Evolutionary conservation across 2,329 filamentous ascomycete genomes (phyloP).

Genomic region (Cladosporium sp.): DNA sequence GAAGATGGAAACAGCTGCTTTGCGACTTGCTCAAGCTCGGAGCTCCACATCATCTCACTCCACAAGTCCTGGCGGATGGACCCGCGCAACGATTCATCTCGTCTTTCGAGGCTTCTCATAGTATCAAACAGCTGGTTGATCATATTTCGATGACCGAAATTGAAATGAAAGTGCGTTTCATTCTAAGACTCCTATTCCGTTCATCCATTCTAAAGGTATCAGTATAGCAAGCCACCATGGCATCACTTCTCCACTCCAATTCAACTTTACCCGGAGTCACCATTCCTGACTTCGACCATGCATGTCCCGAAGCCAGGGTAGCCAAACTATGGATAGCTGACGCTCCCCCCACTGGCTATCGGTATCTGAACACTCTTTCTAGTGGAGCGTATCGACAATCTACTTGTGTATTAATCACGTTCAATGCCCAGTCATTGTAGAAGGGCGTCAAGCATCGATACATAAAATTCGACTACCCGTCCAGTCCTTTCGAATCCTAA

Average conservation of each 20-base stretch:
- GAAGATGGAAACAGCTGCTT: neutral
- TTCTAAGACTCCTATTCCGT: neutral
- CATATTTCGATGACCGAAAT: neutral
- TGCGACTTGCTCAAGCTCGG: constrained; percentile 5
- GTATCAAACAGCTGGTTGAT: neutral
- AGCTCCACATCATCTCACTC: constrained; percentile 2
- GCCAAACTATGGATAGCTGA: neutral
- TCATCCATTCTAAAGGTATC: neutral
- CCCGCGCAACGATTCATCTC: neutral
- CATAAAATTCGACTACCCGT: neutral
- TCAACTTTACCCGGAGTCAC: neutral
- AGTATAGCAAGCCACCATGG: neutral
- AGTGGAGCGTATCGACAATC: neutral
- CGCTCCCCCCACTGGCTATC: neutral
- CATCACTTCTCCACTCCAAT: neutral
- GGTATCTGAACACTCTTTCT: neutral
- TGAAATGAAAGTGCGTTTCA: neutral
- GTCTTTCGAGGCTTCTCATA: neutral
- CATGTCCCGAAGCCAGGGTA: neutral
- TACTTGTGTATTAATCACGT: neutral
- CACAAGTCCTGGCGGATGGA: neutral
- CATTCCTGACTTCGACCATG: neutral
- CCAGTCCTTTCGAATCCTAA: neutral
- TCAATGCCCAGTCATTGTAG: neutral
- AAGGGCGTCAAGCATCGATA: neutral